Evolutionary conservation across 768 basidiomycete species (phyloP).

Genomic region (Pulveroboletus sp.): DNA sequence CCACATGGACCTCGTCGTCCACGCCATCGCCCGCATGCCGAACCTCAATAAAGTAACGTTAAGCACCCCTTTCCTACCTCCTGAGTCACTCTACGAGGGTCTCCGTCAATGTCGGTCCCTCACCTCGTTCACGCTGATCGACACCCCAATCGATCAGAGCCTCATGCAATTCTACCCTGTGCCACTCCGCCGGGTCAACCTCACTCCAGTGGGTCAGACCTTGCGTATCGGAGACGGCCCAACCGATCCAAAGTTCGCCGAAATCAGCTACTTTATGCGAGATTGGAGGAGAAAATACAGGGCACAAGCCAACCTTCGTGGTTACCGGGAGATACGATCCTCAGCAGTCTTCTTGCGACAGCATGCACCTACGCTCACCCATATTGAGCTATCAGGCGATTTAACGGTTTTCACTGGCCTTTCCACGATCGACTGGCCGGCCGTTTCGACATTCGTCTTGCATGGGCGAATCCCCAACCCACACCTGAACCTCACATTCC

Average conservation of each 20-base stretch:
- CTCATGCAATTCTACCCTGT: slow-evolving; percentile 29
- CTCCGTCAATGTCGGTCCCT: slow-evolving; percentile 28
- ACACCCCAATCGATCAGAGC: slow-evolving; percentile 36
- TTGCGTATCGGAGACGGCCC: slow-evolving; percentile 34
- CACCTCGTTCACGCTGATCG: slow-evolving; percentile 26
- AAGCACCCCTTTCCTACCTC: slow-evolving; percentile 32
- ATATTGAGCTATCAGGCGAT: slow-evolving; percentile 32
- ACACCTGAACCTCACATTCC: slow-evolving; percentile 11
- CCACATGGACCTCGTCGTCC: slow-evolving; percentile 23
- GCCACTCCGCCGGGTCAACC: slow-evolving; percentile 23
- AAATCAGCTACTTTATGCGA: slow-evolving; percentile 33
- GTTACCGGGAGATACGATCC: slow-evolving; percentile 28
- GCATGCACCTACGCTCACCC: slow-evolving; percentile 28
- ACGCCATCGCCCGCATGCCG: slow-evolving; percentile 29
- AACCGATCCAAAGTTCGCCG: slow-evolving; percentile 30
- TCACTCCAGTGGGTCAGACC: slow-evolving; percentile 33
- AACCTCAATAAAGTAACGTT: slow-evolving; percentile 27
- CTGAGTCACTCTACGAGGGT: slow-evolving; percentile 27
- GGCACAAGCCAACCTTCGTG: slow-evolving; percentile 28
- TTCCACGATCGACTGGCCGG: slow-evolving; percentile 31
- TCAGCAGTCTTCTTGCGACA: slow-evolving; percentile 29
- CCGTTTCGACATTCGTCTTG: slow-evolving; percentile 27
- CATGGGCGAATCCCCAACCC: slow-evolving; percentile 29
- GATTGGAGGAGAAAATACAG: slow-evolving; percentile 36
- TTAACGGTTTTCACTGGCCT: slow-evolving; percentile 26